Base-by-base conservation (phyloP, 306 rosid genomes). In the Quercus rubra region DNA sequence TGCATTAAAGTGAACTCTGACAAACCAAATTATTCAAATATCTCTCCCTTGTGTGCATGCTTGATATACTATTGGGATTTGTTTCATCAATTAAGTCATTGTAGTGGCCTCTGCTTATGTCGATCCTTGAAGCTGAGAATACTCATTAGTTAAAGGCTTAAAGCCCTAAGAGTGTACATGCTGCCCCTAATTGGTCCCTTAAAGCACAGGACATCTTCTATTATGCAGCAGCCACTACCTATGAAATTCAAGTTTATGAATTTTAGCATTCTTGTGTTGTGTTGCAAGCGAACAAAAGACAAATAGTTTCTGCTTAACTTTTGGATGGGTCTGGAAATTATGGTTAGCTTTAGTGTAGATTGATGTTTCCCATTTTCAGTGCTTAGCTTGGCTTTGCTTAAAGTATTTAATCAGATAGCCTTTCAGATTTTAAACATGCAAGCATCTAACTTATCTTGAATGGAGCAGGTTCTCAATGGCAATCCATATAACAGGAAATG, bases 401-500 rank as follows among this genome's bases (percentile, higher is more conserved):
- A 55, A 57, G 54, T 25, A 57, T 78, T 49, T 76, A 17, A 25
- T 11, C 54, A 3, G 78, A 43, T 75, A 66, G 51, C 77, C 55
- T 81, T 77, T 75, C 46, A 69, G 71, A 74, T 75, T 64, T 71
- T 72, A n/a, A 28, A 74, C 52, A 31, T 6, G 63, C 23, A 17
- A 56, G 72, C 25, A 71, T 86, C 82, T 79, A 73, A 82, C 82
- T 78, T 77, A 51, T 57, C 61, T 70, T 71, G 55, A 64, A 21
- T 81, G 90, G 82, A 55, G 61, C 92, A 95, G 99, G 99, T 95
- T 81, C 96, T 95, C 79, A 95, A 95, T 75, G 99, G 99, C 66
- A 91, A 73, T 81, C 96, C 99, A 59, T 95, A 95, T 87, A 95
- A 95, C 69, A 85, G 99, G 86, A 95, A 91, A 79, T 95, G 99